Evolutionary conservation across 2,329 filamentous ascomycete genomes (phyloP).

Genomic region (Colletotrichum sp.): DNA sequence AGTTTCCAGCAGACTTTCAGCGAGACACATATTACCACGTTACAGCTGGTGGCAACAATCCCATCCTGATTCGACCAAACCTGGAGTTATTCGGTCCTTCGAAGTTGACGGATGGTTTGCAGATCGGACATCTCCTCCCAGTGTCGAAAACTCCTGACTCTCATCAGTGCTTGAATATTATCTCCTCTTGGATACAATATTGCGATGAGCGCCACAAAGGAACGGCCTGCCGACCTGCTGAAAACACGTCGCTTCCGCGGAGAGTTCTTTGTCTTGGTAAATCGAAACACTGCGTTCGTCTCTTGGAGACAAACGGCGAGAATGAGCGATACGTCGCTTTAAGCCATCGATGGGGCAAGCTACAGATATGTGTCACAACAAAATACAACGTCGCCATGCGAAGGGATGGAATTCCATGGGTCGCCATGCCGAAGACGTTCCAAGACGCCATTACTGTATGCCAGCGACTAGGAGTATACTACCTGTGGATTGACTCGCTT

Average conservation of each 20-base stretch:
- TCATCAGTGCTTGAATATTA: neutral
- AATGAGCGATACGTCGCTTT: slow-evolving; percentile 1
- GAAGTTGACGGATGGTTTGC: neutral
- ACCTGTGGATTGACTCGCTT: slow-evolving; percentile 27
- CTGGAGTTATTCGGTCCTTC: neutral
- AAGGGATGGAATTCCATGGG: neutral
- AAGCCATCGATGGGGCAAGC: slow-evolving; percentile 23
- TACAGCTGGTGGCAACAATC: neutral
- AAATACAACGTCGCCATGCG: neutral
- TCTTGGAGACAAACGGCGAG: neutral
- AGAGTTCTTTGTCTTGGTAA: neutral
- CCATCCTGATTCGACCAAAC: neutral
- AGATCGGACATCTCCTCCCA: neutral
- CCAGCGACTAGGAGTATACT: slow-evolving; percentile 13
- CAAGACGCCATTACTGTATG: slow-evolving; percentile 22
- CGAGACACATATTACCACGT: neutral
- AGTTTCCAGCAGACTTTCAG: neutral
- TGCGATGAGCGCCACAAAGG: neutral
- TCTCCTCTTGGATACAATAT: neutral
- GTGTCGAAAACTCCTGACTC: neutral
- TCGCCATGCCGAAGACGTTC: slow-evolving; percentile 12
- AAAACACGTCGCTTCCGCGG: neutral
- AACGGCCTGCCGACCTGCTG: neutral
- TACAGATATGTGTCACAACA: neutral
- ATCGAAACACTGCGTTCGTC: neutral